Evolutionary conservation across 805 yeast species (phyloP).

Genomic region (Cyberlindnera subsufficiens): DNA sequence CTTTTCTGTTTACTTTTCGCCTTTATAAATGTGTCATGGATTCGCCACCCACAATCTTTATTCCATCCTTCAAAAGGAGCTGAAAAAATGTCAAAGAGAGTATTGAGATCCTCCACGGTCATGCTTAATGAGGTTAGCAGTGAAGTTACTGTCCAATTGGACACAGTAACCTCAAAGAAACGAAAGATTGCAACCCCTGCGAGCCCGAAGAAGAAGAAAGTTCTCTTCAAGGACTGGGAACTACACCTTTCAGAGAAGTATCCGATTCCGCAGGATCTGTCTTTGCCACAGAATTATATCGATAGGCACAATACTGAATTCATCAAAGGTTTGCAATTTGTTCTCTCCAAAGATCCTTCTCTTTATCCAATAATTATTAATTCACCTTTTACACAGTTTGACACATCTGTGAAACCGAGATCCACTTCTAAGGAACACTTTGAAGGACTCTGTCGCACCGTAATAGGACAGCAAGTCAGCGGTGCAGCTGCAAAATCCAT

Average conservation of each 20-base stretch:
- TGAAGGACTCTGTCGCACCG: conserved; percentile 37
- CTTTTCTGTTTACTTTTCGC: conserved; percentile 3
- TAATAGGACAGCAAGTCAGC: conserved; percentile 70
- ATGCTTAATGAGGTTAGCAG: not conserved
- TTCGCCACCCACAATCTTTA: too few species aligned
- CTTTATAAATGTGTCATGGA: not conserved
- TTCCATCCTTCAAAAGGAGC: not conserved
- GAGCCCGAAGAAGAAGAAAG: conserved; percentile 7
- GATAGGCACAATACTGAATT: conserved; percentile 28
- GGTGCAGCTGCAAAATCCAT: conserved; percentile 78
- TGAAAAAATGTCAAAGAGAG: conserved; percentile 2
- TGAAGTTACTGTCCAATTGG: not conserved
- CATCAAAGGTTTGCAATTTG: conserved; percentile 27
- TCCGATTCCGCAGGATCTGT: conserved; percentile 10
- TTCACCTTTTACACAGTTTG: conserved; percentile 26
- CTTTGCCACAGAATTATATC: conserved; percentile 21
- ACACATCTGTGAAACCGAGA: conserved; percentile 9
- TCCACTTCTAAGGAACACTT: conserved; percentile 30
- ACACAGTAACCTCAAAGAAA: conserved; percentile 6
- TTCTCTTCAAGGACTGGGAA: conserved; percentile 11
- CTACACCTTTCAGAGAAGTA: conserved; percentile 5
- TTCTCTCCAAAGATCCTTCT: conserved; percentile 32
- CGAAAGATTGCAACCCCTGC: not conserved
- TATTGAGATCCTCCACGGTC: conserved; percentile 2
- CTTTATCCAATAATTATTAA: conserved; percentile 23